These are phyloP conservation scores for Takashimella tepidaria DNA, from an alignment of 1,284 basidiomycete species.

Conservation along the genomic window DNA sequence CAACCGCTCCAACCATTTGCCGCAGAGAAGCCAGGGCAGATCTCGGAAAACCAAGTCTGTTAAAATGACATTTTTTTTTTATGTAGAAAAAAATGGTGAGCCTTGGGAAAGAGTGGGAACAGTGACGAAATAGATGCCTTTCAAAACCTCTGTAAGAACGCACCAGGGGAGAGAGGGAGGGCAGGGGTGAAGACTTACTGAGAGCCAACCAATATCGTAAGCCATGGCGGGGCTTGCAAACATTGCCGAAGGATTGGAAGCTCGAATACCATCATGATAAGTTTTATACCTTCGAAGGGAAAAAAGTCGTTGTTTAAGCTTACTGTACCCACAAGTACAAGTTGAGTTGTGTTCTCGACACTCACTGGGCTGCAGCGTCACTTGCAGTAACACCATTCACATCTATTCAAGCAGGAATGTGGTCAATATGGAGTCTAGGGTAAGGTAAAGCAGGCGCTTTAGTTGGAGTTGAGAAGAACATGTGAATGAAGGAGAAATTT, in stretches of 20 bases:
- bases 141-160: too few relatives aligned
- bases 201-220: background rate
- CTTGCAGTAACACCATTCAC: too few relatives aligned
- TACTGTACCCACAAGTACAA: too few relatives aligned
- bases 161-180: background rate
- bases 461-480: too few relatives aligned
- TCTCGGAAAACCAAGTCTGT: conserved; percentile 1
- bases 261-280: background rate
- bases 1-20: conserved; percentile 12
- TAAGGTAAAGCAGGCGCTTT: too few relatives aligned
- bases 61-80: too few relatives aligned
- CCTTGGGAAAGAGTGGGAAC: background rate
- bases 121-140: too few relatives aligned
- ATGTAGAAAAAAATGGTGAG: background rate
- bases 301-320: too few relatives aligned
- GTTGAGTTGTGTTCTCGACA: too few relatives aligned
- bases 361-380: too few relatives aligned
- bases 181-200: background rate
- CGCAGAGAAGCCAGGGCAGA: conserved; percentile 18
- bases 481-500: background rate
- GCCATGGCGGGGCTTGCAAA: background rate
- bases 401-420: too few relatives aligned
- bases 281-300: background rate
- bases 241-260: background rate
- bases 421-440: too few relatives aligned